Base-by-base conservation (phyloP, 2,329 filamentous ascomycete genomes). In the Lachnum nothofagi region DNA sequence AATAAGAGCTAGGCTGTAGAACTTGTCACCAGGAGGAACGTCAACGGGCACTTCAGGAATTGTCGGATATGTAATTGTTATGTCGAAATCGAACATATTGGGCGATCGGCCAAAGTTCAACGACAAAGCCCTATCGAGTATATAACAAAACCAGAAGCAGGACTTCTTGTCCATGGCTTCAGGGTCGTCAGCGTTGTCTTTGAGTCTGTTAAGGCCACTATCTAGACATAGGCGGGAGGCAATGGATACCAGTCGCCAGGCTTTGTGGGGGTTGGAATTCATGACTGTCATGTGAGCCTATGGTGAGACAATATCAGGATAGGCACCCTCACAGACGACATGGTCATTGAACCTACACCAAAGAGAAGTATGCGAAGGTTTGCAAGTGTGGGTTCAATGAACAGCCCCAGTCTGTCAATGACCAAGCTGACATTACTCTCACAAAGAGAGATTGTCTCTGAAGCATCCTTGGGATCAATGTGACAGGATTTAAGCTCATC, bases 41-140 rank as follows among this genome's bases (percentile, higher is more conserved):
- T 29, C 25, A 29, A 29, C 31, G 4, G 7, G 4, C 3, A 17
- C 22, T 2, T 22, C 12, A 1, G 35, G 37, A 7, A 46, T 22
- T 20, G 10, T 10, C 12, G 48, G 44, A 29, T 51, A 51, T 3
- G 37, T 41, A 4, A 47, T 31, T 6, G 39, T 43, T 10, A 51
- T 51, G 10, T 51, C 48, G n/a, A 46, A 51, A 25, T 51, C 44
- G 10, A 44, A 45, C 22, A 44, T 43, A 19, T 45, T 51, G 20
- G 49, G 42, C 23, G 49, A 39, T 16, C 49, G 38, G 4, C 49
- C 49, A 27, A 51, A 48, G 17, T 48, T 44, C 14, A 51, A 29
- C 2, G 49, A 47, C 16, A 51, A 22, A 23, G 39, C 44, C 22
- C 44, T 51, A 23, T 51, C 49, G 1, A 51, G 42, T 8, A 7